A percentile compares a stretch with the other conserved stretches of the same genome.
These are phyloP conservation scores for Wickerhamomyces xylosicus DNA, from an alignment of 805 yeast species.

Conservation along the genomic window DNA sequence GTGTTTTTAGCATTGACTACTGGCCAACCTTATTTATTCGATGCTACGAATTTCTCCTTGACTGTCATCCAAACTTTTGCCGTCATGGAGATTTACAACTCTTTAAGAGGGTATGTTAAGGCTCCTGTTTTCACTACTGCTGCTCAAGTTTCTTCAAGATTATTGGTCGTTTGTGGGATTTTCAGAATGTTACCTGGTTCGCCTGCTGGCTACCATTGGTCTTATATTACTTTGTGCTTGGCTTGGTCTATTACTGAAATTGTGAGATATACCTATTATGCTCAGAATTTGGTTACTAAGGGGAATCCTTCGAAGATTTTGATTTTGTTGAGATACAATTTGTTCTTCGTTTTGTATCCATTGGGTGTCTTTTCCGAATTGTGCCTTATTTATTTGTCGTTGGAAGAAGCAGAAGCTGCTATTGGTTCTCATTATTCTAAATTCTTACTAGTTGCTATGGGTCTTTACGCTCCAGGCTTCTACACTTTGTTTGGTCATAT, in stretches of 20 bases:
- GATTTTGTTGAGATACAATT: conserved; percentile 69
- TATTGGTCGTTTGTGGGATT: conserved; percentile 75
- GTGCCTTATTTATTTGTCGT: conserved; percentile 54
- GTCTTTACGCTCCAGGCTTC: conserved; percentile 78
- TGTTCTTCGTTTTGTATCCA: conserved; percentile 80
- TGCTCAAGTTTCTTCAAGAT: conserved; percentile 81
- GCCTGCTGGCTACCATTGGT: conserved; percentile 48
- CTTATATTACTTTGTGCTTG: conserved; percentile 54
- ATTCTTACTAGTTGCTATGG: conserved; percentile 44
- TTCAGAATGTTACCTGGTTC: conserved; percentile 65
- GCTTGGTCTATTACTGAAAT: conserved; percentile 97
- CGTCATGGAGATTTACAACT: conserved; percentile 67
- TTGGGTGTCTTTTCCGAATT: conserved; percentile 86
- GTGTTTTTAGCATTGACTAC: conserved; percentile 26
- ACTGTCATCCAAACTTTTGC: conserved; percentile 73
- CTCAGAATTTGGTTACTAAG: conserved; percentile 44
- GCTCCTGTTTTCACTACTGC: conserved; percentile 78
- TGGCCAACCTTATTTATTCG: conserved; percentile 62
- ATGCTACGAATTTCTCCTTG: conserved; percentile 45
- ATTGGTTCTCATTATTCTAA: conserved; percentile 43
- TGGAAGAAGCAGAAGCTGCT: conserved; percentile 52
- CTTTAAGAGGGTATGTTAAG: conserved; percentile 69
- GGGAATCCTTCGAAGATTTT: conserved; percentile 47
- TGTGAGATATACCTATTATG: conserved; percentile 82
- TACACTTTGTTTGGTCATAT: conserved; percentile 78